Evolutionary conservation across 1,139 yeast species (phyloP), one percentile per base, ranked within the genome.

Genomic region (Suhomyces terraborum): DNA sequence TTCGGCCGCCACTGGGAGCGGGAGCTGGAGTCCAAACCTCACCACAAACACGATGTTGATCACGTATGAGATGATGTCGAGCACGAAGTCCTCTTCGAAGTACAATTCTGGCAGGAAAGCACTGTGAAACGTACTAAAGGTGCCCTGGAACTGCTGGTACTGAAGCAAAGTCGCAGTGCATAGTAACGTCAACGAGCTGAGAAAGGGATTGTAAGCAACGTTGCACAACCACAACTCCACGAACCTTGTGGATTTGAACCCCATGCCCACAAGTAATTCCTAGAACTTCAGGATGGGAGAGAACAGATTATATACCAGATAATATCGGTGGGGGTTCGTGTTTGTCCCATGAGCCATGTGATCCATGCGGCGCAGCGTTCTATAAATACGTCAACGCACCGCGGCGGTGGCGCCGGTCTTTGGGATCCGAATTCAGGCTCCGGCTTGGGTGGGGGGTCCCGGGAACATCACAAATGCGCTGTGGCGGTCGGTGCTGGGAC

Each of bases 1-100:
- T 39, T 59, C 65, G 18, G 38, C 10, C 36, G 27, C n/a, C 25
- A 28, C 7, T 20, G 42, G 47, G 35, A 42, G 42, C 46, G 13
- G 22, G 24, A 16, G 8, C 33, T 22, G 48, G 45, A 41, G 35
- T 29, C 41, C 37, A 41, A 61, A 62, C 35, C 67, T 41, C 2
- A 52, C 4, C 8, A 62, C 41, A 30, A 60, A 61, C 5, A 56
- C 9, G 13, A 59, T 23, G 43, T 61, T 60, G 35, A 61, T 45
- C 13, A 49, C n/a, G 25, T 58, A 51, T 24, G 58, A 55, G 2
- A 58, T 10, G 13, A 58, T 36, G 37, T 62, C 65, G 20, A 41
- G 41, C 4, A 30, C 22, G 40, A 45, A 49, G 30, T 52, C 56
- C 16, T 43, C 43, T 10, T 40, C 36, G 7, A 36, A 33, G 30